Base-by-base conservation (phyloP, 1,284 basidiomycete genomes). In the Kwoniella shivajii region DNA sequence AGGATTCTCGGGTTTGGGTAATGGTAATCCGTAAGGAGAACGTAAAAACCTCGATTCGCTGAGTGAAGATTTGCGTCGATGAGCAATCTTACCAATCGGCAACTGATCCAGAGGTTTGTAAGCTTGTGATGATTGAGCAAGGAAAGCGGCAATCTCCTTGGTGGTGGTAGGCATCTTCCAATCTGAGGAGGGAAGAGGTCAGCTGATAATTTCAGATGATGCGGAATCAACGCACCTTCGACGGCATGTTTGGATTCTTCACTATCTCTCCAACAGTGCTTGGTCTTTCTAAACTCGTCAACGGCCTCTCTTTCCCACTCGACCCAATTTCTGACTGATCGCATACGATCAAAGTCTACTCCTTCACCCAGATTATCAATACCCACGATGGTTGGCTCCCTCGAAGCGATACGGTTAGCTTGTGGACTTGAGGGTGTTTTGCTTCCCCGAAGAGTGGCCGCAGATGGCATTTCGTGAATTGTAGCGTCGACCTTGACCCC, bases 401-500 rank as follows among this genome's bases (percentile, higher is more conserved):
- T 27, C 2, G 44, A 43, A 18, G 16, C 22, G 4, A 39, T 5
- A 22, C 49, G 30, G 27, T 22, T 1, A 2, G 54, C 30, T 34
- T 6, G 36, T 6, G 61, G 61, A 47, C 57, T 58, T 9, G 45
- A 38, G 18, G 56, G 52, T 13, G 56, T 50, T 30, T 56, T 59
- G 26, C 58, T 48, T 3, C 55, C 60, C 13, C 65, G 64, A 14
- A 73, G 54, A 14, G 71, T 71, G 9, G 64, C 60, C 22, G 60
- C 59, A 1, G 74, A 74, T 4, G 67, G 56, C 61, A 74, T 72
- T 54, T 76, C 73, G 13, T 52, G 63, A 52, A 76, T 74, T 2
- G 73, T 76, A 0, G 67, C 56, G 24, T 73, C 66, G 33, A 64
- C 39, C 22, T 65, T 59, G 36, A 74, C 63, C 1, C 58, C 60